A percentile compares a stretch with the other conserved stretches of the same genome.
phyloP scores from a whole-genome alignment of 306 rosid genomes.

The Corylus heterophylla region DNA sequence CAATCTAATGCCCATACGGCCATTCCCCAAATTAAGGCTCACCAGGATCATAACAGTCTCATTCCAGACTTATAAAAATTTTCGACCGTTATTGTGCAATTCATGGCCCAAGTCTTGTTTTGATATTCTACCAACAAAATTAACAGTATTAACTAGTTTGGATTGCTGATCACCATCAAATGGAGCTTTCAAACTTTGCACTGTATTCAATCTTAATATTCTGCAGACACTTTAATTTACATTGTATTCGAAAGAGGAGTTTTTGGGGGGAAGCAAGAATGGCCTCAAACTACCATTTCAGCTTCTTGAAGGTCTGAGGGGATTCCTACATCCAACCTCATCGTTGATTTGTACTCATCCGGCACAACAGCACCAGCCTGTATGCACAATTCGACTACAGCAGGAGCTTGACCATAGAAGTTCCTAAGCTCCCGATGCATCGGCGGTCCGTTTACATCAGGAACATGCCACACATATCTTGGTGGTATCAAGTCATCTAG shows the following conservation, averaged over 20 bases:
- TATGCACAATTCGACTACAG: conserved; percentile 81
- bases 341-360: conserved; percentile 73
- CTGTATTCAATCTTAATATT: conserved; percentile 19
- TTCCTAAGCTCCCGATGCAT: conserved; percentile 69
- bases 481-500: conserved; percentile 89
- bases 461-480: conserved; percentile 96
- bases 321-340: conserved; percentile 91
- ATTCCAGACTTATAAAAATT: too few relatives aligned
- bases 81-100: too few relatives aligned
- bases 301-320: conserved; percentile 74
- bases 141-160: neutral
- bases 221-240: conserved; percentile 9
- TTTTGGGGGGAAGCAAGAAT: neutral
- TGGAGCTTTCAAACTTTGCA: neutral
- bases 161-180: neutral
- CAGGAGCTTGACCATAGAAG: conserved; percentile 91
- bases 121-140: neutral
- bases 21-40: too few relatives aligned
- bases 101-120: neutral
- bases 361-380: conserved; percentile 93
- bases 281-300: conserved; percentile 89
- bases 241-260: conserved; percentile 10
- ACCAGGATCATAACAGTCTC: too few relatives aligned
- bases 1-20: too few relatives aligned
- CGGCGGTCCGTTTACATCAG: conserved; percentile 74